Base-by-base conservation (phyloP, 768 basidiomycete genomes). In the Tulasnella sp. region DNA sequence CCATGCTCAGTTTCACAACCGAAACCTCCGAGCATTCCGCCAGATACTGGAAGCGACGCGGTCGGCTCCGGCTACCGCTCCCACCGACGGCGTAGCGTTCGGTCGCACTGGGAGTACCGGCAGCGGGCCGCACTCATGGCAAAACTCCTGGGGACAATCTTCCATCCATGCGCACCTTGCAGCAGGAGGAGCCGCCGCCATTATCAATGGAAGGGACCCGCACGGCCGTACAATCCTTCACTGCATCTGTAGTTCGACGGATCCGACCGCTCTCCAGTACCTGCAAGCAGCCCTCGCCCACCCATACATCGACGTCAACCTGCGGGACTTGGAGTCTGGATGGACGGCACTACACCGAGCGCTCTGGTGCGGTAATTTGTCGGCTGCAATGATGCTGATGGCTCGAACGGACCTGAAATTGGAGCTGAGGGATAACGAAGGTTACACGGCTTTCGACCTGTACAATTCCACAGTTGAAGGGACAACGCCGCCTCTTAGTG, bases 341-440 rank as follows among this genome's bases (percentile, higher is more conserved):
- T 98, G 95, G 93, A 97, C 94, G 0, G 88, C 96, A 8, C 84
- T 99, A 29, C 97, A 99, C 80, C 85, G 95, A 69, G 93, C 93
- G 1, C 82, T 96, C 79, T 97, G 95, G 81, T 82, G 85, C 45
- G 93, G 93, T 0, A 94, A 95, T 79, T 77, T 96, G 11, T 85
- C 90, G 69, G 87, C 88, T 67, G 91, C 88, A 3, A 83, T 93
- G 67, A 85, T 96, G 42, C 87, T 99, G 8, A 83, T 97, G 72
- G 89, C 91, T 80, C 88, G 90, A 49, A 80, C 86, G 29, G 94
- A 97, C 80, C 89, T 89, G 31, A 93, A 97, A 81, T 83, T 85
- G 0, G 83, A 86, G 5, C 79, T 92, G 76, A 94, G 94, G 81
- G 97, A 98, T 80, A 80, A 85, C 37, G 97, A 98, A 79, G 97